These are phyloP conservation scores for Trametes polyzona DNA, from an alignment of 1,284 basidiomycete genomes.

Conservation along the genomic window DNA sequence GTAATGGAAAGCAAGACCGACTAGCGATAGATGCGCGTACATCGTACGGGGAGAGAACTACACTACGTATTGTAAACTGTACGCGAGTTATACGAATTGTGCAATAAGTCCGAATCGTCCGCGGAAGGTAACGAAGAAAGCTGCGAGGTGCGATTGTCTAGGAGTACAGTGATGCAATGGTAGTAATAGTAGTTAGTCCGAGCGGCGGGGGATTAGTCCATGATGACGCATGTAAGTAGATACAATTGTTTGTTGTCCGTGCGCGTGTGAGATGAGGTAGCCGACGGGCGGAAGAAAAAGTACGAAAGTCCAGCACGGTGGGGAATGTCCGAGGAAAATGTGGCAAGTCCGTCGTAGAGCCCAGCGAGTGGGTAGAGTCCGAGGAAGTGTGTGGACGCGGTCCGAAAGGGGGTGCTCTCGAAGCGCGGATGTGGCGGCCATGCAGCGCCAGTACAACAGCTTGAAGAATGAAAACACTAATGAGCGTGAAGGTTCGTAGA, in stretches of 20 bases:
- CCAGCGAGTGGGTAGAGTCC: slow-evolving; percentile 14
- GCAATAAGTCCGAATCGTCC: slow-evolving; percentile 24
- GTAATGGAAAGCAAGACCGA: slow-evolving; percentile 10
- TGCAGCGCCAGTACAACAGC: slow-evolving; percentile 24
- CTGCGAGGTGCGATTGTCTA: slow-evolving; percentile 24
- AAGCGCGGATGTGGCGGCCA: slow-evolving; percentile 21
- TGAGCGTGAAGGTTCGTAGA: slow-evolving; percentile 28
- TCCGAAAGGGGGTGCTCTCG: slow-evolving; percentile 23
- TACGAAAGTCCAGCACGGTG: slow-evolving; percentile 11
- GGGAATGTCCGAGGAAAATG: slow-evolving; percentile 15
- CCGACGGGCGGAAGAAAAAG: background rate
- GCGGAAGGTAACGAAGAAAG: slow-evolving; percentile 14
- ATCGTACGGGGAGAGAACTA: slow-evolving; percentile 18
- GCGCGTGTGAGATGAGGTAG: slow-evolving; percentile 3
- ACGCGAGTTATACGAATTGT: slow-evolving; percentile 21
- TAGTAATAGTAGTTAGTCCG: slow-evolving; percentile 16
- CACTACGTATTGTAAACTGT: slow-evolving; percentile 24
- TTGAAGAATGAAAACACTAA: slow-evolving; percentile 9
- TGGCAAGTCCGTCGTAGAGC: slow-evolving; percentile 21
- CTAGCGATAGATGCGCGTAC: slow-evolving; percentile 24
- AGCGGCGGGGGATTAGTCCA: slow-evolving; percentile 8
- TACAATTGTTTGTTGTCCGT: slow-evolving; percentile 24
- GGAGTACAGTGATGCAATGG: slow-evolving; percentile 26
- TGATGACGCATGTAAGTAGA: slow-evolving; percentile 17
- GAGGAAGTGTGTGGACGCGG: slow-evolving; percentile 15